phyloP scores from a whole-genome alignment of 2,329 filamentous ascomycete genomes.

The Colletotrichum tamarilloi region DNA sequence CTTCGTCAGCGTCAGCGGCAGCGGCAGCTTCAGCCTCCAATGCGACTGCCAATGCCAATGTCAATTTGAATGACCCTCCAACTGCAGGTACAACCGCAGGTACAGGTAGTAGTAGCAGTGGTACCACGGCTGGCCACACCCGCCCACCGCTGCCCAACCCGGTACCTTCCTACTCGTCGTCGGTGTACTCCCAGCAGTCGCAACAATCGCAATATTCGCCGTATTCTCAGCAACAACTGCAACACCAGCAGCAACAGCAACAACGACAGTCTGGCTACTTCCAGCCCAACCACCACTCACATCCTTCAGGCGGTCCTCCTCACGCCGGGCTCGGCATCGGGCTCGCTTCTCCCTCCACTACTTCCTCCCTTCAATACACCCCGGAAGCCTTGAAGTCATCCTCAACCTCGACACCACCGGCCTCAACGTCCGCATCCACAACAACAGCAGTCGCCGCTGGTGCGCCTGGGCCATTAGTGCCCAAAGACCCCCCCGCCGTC shows the following conservation, averaged over 20 bases:
- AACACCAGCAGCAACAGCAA: neutral
- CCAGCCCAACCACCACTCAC: constrained; percentile 3
- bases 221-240: neutral
- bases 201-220: neutral
- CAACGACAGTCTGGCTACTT: constrained; percentile 9
- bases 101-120: constrained; percentile 31
- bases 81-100: constrained; percentile 28
- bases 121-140: constrained; percentile 34
- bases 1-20: neutral
- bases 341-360: constrained; percentile 8
- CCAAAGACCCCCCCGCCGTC: constrained; percentile 29
- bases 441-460: neutral
- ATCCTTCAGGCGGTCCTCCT: neutral
- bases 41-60: neutral
- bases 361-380: constrained; percentile 15
- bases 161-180: constrained; percentile 2
- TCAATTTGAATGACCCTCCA: neutral
- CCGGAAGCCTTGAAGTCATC: neutral
- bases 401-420: neutral
- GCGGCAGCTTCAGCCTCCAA: neutral
- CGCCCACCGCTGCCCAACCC: constrained; percentile 27
- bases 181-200: neutral
- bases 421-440: neutral
- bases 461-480: constrained; percentile 19
- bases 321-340: neutral